These are phyloP conservation scores for Cladophialophora yegresii DNA, from an alignment of 2,329 filamentous ascomycete genomes.

Conservation along the genomic window DNA sequence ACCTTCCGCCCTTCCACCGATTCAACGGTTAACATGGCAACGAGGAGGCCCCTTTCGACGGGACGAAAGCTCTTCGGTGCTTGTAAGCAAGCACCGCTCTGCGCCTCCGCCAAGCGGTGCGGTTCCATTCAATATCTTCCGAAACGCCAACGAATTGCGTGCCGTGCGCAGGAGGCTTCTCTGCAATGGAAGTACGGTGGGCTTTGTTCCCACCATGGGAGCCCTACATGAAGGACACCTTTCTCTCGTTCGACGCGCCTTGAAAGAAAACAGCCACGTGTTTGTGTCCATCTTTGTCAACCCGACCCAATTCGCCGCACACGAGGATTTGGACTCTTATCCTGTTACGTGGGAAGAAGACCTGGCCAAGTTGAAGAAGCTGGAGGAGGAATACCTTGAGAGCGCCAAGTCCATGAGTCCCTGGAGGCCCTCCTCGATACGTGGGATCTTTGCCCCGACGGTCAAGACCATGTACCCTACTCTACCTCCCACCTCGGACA, in stretches of 20 bases:
- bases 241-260: constrained; percentile 79
- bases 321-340: constrained; percentile 86
- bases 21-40: constrained; percentile 4
- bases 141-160: constrained; percentile 71
- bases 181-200: constrained; percentile 70
- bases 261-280: constrained; percentile 79
- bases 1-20: neutral
- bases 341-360: constrained; percentile 87
- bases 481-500: constrained; percentile 69
- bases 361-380: constrained; percentile 62
- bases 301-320: constrained; percentile 88
- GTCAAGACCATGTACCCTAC: constrained; percentile 86
- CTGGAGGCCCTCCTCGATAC: constrained; percentile 50
- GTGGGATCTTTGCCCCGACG: constrained; percentile 82
- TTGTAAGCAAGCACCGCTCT: constrained; percentile 8
- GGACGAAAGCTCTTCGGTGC: neutral
- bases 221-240: constrained; percentile 92
- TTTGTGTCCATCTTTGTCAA: constrained; percentile 95
- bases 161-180: constrained; percentile 67
- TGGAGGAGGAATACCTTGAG: constrained; percentile 45
- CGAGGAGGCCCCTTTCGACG: constrained; percentile 7
- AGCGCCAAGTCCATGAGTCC: constrained; percentile 58
- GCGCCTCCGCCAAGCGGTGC: neutral
- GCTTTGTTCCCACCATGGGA: constrained; percentile 95
- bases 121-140: constrained; percentile 68